Evolutionary conservation across 2,329 filamentous ascomycete genomes (phyloP), one percentile per base, ranked within the genome.

Genomic region (Beauveria varroae): DNA sequence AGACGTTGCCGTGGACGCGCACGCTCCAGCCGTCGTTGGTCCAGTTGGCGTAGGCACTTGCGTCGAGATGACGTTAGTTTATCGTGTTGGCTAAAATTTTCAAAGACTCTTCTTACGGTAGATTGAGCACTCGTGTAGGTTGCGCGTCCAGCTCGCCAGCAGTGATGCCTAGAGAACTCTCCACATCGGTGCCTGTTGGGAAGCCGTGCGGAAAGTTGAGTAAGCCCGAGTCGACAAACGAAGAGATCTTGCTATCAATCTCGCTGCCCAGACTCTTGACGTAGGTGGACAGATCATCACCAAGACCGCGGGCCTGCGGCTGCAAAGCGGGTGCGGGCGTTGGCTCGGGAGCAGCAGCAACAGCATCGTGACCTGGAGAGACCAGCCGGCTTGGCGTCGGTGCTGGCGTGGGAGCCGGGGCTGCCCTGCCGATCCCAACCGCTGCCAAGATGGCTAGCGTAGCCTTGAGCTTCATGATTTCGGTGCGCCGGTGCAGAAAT

Each of bases 1-100:
- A 93, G n/a, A 92, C 86, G 68, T 91, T 91, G 66, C 89, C 90
- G 65, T 89, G 89, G 64, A 92, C 84, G 30, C 88, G 81, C 3
- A 92, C 80, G 64, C 86, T 90, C 90, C 90, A 93, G 40, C 87
- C 87, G 62, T 85, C 74, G n/a, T 86, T 78, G 1, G 89, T 92
- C 85, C 87, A 93, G 65, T 93, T 93, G n/a, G 80, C 89, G 65
- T 88, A 88, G 12, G 78, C 77, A n/a, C 78, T 81, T 81, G 57
- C 6, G 28, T 18, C 43, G 2, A 10, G 4, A 53, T 7, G 28
- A 3, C 9, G 47, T 60, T 20, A 60, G 49, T 18, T 3, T 12
- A 26, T 6, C 6, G n/a, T 20, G 7, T 37, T 37, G 34, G 34
- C 12, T 37, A 16, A 16, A 37, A 12, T 16, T 5, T 12, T 14